Evolutionary conservation across 1,139 yeast species (phyloP).

Genomic region (Sugiyamaella sp.): DNA sequence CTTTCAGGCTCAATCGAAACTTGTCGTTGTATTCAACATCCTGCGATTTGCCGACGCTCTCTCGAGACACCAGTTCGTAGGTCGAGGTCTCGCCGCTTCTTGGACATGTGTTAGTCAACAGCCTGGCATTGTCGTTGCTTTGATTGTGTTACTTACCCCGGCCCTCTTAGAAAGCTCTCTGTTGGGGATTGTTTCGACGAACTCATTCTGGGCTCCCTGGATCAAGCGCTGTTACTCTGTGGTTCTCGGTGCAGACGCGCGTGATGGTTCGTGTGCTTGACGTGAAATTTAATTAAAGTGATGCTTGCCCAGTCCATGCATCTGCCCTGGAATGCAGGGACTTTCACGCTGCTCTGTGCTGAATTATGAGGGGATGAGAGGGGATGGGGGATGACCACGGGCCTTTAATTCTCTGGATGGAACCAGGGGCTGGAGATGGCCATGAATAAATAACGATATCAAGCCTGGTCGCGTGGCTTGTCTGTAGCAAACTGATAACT

Average conservation of each 20-base stretch:
- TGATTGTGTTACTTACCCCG: slow-evolving; percentile 6
- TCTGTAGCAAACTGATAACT: too few species aligned
- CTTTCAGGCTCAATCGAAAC: slow-evolving; percentile 30
- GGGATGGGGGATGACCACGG: too few species aligned
- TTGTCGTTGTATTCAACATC: slow-evolving; percentile 28
- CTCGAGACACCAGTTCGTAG: slow-evolving; percentile 5
- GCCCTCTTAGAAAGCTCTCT: slow-evolving; percentile 10
- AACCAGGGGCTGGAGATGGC: too few species aligned
- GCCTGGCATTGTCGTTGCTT: not conserved
- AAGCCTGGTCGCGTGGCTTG: too few species aligned
- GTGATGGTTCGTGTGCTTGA: not conserved
- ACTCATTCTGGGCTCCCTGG: slow-evolving; percentile 8
- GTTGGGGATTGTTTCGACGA: slow-evolving; percentile 3
- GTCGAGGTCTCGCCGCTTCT: not conserved
- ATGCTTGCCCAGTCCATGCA: not conserved
- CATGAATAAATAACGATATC: too few species aligned
- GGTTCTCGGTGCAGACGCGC: not conserved
- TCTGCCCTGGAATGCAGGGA: not conserved
- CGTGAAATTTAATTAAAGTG: not conserved
- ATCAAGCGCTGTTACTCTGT: not conserved
- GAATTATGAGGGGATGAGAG: too few species aligned
- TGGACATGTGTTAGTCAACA: not conserved
- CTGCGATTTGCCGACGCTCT: slow-evolving; percentile 14
- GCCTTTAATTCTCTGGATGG: too few species aligned
- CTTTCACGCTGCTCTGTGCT: too few species aligned